Base-by-base conservation (phyloP, 2,329 filamentous ascomycete genomes). In the Fusarium luffae region DNA sequence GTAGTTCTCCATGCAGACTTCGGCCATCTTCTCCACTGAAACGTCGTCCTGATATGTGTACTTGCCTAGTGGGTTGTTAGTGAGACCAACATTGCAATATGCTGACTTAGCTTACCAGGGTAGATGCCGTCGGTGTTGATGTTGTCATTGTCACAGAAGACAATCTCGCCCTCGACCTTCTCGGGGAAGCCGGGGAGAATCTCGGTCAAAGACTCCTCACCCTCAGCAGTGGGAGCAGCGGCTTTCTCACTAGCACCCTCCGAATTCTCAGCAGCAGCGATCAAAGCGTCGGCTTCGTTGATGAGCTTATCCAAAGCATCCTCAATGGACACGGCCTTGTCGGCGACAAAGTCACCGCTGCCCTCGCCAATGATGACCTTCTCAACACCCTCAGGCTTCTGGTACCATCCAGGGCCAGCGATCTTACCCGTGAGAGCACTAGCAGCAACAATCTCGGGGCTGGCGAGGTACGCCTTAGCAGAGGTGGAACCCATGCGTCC, bases 41-140 rank as follows among this genome's bases (percentile, higher is more conserved):
- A 98, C 85, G 74, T 92, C 87, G 76, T 98, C 94, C 77, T 97
- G 93, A 80, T 98, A 98, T 0, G 94, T 98, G 79, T 93, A 94
- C 77, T 94, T 94, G 7, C 93, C 76, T 71, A n/a, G 21, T 21
- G 7, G 16, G 14, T 8, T 23, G 27, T 71, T 28, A 69, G 51
- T 51, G 30, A 1, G 10, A 7, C 18, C 3, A 4, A 19, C 5
- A 3, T n/a, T 3, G 3, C 3, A 32, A 13, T 5, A 14, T 4
- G 2, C 0, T 2, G 18, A 3, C 1, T 41, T 3, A 7, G 92
- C 79, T 91, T 91, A 13, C 92, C 93, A 0, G 94, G 92, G 79
- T 98, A 98, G 78, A 98, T 97, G 56, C 88, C 90, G 76, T 98
- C 95, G 0, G 95, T 98, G 81, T 96, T 93, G 78, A 98, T 89